Base-by-base conservation (phyloP, 1,284 basidiomycete genomes). In the Boletus sp. region DNA sequence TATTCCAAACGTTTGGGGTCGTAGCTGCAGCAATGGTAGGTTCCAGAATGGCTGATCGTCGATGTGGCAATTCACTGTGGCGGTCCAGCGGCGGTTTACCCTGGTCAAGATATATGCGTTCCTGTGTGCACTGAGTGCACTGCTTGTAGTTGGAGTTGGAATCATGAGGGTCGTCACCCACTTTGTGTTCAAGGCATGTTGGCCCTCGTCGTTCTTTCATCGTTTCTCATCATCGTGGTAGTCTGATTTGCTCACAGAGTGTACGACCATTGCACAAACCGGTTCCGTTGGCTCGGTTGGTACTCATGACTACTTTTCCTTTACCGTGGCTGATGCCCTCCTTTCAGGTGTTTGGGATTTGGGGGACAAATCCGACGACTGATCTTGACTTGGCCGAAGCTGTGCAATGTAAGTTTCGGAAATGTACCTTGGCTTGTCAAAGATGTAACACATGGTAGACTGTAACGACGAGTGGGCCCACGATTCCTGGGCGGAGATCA, bases 141-240 rank as follows among this genome's bases (percentile, higher is more conserved):
- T 83, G 29, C 57, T 83, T 0, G 72, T 84, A 20, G 57, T 77
- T 9, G 83, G 66, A 0, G 69, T 76, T 1, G 79, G 77, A 6
- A 66, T 88, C 44, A 58, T 87, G 44, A 70, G 76, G 14, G 70
- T 81, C 8, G 65, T 88, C 7, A 67, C 78, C 1, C 88, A 91
- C 59, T 90, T 88, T 64, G 68, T 71, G 2, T 73, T 77, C 60
- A 87, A 91, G 77, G 82, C 76, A 50, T n/a, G 54, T 53, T 0
- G 22, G 27, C 19, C 3, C 1, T 10, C 5, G 2, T 23, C 6
- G 19, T 23, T 44, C 13, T 4, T 1, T 25, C 4, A 13, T 38
- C 46, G 33, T 43, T 40, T 27, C 46, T 62, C 16, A 65, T 13
- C n/a, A 3, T 62, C 57, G 29, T 56, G 30, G 68, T 72, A 61